A percentile compares a stretch with the other conserved stretches of the same genome.
These are phyloP conservation scores for Capsicum baccatum DNA, from an alignment of 257 asterid genomes.

Conservation along the genomic window DNA sequence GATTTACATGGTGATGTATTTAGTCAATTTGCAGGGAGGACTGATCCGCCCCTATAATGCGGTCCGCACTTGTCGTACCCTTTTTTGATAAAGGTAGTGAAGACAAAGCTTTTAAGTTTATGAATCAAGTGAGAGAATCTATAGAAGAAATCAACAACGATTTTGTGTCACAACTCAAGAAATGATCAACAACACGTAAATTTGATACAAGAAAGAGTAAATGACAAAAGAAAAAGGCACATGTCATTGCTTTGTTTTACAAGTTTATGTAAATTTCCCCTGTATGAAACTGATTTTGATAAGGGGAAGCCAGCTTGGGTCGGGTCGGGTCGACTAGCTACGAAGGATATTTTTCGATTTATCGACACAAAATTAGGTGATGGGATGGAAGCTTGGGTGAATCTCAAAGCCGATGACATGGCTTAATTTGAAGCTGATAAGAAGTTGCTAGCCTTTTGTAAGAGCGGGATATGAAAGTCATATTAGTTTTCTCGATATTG, in stretches of 20 bases:
- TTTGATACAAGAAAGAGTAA: not conserved
- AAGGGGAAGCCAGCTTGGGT: slow-evolving; percentile 5
- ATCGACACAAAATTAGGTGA: slow-evolving; percentile 27
- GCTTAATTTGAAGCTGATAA: not conserved
- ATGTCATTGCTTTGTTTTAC: not conserved
- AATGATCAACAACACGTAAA: not conserved
- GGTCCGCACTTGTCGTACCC: not conserved
- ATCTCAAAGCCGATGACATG: not conserved
- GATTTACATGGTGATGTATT: not conserved
- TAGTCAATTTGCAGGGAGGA: not conserved
- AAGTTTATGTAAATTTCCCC: not conserved
- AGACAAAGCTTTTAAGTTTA: not conserved
- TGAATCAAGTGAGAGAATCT: not conserved
- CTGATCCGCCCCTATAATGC: not conserved
- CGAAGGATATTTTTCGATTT: not conserved
- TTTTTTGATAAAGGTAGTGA: not conserved
- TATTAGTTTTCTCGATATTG: too few relatives aligned
- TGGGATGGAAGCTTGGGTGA: too few relatives aligned
- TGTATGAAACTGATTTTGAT: slow-evolving; percentile 11
- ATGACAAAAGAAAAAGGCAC: not conserved
- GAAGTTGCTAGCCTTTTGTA: not conserved
- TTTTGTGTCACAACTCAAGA: not conserved
- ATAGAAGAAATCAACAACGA: not conserved
- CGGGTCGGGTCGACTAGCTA: not conserved
- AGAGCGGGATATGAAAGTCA: not conserved